Evolutionary conservation across 1,284 basidiomycete species (phyloP).

Genomic region (Ustilago hordei): DNA sequence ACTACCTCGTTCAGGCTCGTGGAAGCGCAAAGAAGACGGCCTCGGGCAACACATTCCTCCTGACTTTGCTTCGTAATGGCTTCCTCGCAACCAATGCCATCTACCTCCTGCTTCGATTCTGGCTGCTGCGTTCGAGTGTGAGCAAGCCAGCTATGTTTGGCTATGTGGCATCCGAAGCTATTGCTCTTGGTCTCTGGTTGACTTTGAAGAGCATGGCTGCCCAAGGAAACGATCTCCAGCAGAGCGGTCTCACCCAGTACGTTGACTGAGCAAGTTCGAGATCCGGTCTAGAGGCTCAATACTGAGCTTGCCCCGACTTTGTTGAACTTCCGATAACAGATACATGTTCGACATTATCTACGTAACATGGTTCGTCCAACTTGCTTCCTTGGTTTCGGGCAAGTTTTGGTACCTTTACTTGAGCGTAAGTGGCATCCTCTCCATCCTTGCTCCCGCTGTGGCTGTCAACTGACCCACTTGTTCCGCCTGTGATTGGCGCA

Average conservation of each 20-base stretch:
- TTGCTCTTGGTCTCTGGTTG: slow-evolving; percentile 61
- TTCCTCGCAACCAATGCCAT: slow-evolving; percentile 63
- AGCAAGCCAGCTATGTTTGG: slow-evolving; percentile 36
- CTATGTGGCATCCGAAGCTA: slow-evolving; percentile 61
- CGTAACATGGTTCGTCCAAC: slow-evolving; percentile 70
- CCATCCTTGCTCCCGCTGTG: neutral
- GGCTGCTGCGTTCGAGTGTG: slow-evolving; percentile 40
- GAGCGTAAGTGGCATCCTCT: slow-evolving; percentile 50
- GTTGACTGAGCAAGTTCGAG: slow-evolving; percentile 16
- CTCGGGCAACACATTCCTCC: slow-evolving; percentile 56
- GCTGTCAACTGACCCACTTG: neutral
- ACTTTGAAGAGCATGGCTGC: slow-evolving; percentile 66
- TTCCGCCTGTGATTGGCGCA: neutral
- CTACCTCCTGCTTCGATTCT: slow-evolving; percentile 57
- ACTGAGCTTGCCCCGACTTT: neutral
- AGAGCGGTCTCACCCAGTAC: slow-evolving; percentile 66
- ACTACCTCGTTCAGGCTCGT: slow-evolving; percentile 28
- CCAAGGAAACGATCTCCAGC: slow-evolving; percentile 65
- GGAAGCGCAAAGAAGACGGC: slow-evolving; percentile 58
- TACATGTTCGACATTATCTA: slow-evolving; percentile 71
- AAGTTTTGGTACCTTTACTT: slow-evolving; percentile 68
- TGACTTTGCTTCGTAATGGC: slow-evolving; percentile 56
- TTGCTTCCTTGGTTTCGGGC: slow-evolving; percentile 63
- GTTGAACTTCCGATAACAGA: slow-evolving; percentile 17
- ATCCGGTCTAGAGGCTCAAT: too few species aligned